Conservation (phyloP, 2,329 filamentous ascomycete genomes). For the Herpotrichia juniperi region DNA sequence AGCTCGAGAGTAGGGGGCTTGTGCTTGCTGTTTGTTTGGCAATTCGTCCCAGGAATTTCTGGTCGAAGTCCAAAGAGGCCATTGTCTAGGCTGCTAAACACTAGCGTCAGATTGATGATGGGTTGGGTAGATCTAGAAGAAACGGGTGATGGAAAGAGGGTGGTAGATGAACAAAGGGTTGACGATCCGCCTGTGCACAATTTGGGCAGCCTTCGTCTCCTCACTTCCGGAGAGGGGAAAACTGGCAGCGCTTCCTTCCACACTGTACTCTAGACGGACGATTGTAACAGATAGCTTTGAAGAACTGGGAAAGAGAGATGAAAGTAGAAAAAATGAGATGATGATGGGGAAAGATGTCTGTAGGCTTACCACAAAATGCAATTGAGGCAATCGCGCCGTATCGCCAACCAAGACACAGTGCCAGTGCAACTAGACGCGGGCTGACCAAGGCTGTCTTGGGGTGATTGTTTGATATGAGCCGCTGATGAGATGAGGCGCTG, state of each 20-base stretch:
- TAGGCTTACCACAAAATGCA: constrained; percentile 34
- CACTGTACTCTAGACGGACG: neutral
- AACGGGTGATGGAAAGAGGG: neutral
- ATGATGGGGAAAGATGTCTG: neutral
- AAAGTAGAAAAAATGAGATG: too few relatives aligned
- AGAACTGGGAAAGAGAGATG: neutral
- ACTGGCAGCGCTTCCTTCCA: neutral
- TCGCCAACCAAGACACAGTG: constrained; percentile 37
- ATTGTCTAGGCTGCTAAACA: constrained; percentile 57
- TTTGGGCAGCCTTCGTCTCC: neutral
- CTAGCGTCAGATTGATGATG: constrained; percentile 1
- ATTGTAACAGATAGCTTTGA: neutral
- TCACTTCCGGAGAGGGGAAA: neutral
- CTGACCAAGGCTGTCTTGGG: constrained; percentile 34
- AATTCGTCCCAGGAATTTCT: constrained; percentile 92
- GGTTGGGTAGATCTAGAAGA: neutral
- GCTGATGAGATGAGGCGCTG: constrained; percentile 32
- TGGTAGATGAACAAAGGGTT: neutral
- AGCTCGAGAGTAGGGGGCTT: constrained; percentile 79
- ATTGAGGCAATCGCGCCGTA: constrained; percentile 40
- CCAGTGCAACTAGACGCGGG: constrained; percentile 40
- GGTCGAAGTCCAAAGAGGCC: constrained; percentile 96
- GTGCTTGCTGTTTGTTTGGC: constrained; percentile 79
- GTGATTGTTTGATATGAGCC: constrained; percentile 10
- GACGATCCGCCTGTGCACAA: neutral